Evolutionary conservation across 2,329 filamentous ascomycete species (phyloP).

Genomic region (Teratosphaeriaceae sp.): DNA sequence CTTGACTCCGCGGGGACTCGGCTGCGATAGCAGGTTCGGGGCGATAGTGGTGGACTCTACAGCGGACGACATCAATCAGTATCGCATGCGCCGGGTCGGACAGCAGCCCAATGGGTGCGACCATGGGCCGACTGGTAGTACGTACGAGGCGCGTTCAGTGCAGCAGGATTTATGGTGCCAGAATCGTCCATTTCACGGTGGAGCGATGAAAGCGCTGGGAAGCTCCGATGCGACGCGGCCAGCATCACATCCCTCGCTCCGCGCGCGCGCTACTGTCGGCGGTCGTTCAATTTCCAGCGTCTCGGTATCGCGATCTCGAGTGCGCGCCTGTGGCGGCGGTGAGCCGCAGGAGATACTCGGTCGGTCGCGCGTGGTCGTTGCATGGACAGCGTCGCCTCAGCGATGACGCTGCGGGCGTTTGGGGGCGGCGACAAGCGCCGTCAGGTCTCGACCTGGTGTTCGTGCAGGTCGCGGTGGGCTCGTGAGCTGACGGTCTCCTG

Average conservation of each 20-base stretch:
- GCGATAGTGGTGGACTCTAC: constrained; percentile 39
- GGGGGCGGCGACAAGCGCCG: constrained; percentile 7
- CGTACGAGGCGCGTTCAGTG: constrained; percentile 71
- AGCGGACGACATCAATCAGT: constrained; percentile 15
- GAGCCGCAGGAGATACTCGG: constrained; percentile 22
- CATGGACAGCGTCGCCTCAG: constrained; percentile 14
- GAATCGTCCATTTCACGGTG: constrained; percentile 56
- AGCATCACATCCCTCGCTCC: constrained; percentile 31
- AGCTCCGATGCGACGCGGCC: constrained; percentile 28
- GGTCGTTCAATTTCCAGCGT: constrained; percentile 18
- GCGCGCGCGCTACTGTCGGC: constrained; percentile 5
- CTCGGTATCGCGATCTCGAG: constrained; percentile 16
- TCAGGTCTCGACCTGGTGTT: constrained; percentile 4
- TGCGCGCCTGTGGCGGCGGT: constrained; percentile 25
- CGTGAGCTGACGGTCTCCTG: constrained; percentile 9
- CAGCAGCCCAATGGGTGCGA: constrained; percentile 4
- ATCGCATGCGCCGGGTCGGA: neutral
- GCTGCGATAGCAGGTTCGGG: constrained; percentile 35
- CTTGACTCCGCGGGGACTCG: constrained; percentile 64
- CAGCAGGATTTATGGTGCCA: constrained; percentile 86
- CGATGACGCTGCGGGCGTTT: constrained; percentile 11
- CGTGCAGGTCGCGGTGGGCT: constrained; percentile 12
- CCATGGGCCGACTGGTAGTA: constrained; percentile 4
- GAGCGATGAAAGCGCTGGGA: constrained; percentile 22
- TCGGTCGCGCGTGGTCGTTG: constrained; percentile 5